phyloP scores from a whole-genome alignment of 306 rosid species.

The Trifolium subterraneum region DNA sequence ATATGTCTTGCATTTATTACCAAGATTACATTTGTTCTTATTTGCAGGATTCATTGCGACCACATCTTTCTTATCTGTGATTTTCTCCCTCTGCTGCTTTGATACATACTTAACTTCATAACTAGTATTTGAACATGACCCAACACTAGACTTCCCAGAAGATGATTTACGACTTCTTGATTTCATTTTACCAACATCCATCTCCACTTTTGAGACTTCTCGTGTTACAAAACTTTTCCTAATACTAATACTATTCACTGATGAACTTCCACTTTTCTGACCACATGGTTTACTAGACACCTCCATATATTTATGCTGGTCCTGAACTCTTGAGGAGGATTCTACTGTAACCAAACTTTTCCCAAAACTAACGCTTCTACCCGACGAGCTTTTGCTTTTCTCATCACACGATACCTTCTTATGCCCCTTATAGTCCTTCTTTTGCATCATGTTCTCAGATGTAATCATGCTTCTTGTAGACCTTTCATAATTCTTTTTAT shows the following conservation, averaged over 20 bases:
- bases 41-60: slow-evolving; percentile 44
- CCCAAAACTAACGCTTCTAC: slow-evolving; percentile 50
- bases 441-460: slow-evolving; percentile 51
- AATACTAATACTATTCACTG: slow-evolving; percentile 49
- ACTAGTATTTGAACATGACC: slow-evolving; percentile 67
- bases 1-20: slow-evolving; percentile 44
- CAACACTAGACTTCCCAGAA: slow-evolving; percentile 74
- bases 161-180: slow-evolving; percentile 65
- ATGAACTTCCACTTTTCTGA: slow-evolving; percentile 48
- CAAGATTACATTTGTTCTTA: slow-evolving; percentile 44
- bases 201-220: slow-evolving; percentile 55
- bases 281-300: slow-evolving; percentile 49
- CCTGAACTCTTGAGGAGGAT: slow-evolving; percentile 50
- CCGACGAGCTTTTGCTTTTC: slow-evolving; percentile 43
- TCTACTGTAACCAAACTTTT: slow-evolving; percentile 50
- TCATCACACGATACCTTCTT: slow-evolving; percentile 49
- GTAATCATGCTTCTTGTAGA: slow-evolving; percentile 54
- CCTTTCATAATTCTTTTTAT: slow-evolving; percentile 50
- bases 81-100: slow-evolving; percentile 42
- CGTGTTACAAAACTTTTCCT: slow-evolving; percentile 55
- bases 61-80: slow-evolving; percentile 45
- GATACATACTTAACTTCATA: slow-evolving; percentile 43
- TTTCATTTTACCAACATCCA: slow-evolving; percentile 43
- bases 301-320: slow-evolving; percentile 44
- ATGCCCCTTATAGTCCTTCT: slow-evolving; percentile 41